Evolutionary conservation across 1,284 basidiomycete genomes (phyloP).

Genomic region (Amylostereum areolatum): DNA sequence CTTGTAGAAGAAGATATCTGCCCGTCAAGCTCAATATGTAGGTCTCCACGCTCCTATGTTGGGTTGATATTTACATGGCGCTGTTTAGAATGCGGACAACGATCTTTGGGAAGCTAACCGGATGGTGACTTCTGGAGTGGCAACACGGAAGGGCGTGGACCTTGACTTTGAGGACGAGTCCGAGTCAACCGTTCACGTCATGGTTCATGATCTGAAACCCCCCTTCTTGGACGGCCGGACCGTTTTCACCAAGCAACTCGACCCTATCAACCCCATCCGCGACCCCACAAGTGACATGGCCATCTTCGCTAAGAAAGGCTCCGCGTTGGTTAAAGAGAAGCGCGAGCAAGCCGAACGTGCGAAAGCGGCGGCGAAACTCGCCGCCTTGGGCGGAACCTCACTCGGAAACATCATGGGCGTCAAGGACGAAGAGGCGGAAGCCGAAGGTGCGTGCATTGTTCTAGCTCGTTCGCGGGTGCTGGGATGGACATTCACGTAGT

Average conservation of each 20-base stretch:
- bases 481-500: constrained; percentile 74
- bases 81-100: constrained; percentile 84
- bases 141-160: constrained; percentile 81
- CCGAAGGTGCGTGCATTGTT: constrained; percentile 58
- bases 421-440: constrained; percentile 88
- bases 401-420: constrained; percentile 98
- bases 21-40: constrained; percentile 91
- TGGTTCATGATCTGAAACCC: constrained; percentile 96
- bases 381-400: constrained; percentile 86
- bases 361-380: constrained; percentile 93
- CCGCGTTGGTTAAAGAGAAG: constrained; percentile 88
- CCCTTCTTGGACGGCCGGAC: constrained; percentile 97
- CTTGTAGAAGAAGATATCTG: constrained; percentile 76
- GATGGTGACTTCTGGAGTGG: constrained; percentile 93
- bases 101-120: constrained; percentile 98
- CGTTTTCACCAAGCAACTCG: constrained; percentile 94
- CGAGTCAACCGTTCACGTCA: constrained; percentile 93
- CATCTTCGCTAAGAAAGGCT: constrained; percentile 93
- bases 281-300: constrained; percentile 95
- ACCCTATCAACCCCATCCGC: constrained; percentile 94
- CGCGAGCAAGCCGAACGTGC: constrained; percentile 93
- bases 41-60: constrained; percentile 21
- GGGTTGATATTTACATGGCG: no score
- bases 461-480: constrained; percentile 15
- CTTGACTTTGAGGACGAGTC: constrained; percentile 91